Evolutionary conservation across 177 flowering plant genomes (phyloP), one percentile per base, ranked within the genome.

Genomic region (Tripterygium wilfordii): DNA sequence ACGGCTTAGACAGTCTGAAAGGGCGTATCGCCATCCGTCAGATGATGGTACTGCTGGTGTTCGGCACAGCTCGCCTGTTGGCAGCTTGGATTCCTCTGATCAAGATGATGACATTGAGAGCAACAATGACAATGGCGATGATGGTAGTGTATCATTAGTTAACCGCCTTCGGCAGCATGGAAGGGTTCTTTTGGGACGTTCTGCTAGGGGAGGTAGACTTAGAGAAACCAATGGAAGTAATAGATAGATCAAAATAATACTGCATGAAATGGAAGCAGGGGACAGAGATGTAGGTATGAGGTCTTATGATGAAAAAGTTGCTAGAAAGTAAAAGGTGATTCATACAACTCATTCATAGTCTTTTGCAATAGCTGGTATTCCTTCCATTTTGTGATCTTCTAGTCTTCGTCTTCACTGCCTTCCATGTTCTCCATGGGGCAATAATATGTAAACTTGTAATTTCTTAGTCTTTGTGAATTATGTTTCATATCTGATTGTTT

Each of bases 121-220:
- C 23, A 24, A 42, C n/a, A 27, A 51, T 16, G 52, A 53, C 20
- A 32, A 33, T 35, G 49, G 28, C 48, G 57, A 37, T 41, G 66
- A 63, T 25, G 26, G 44, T 35, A 43, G 33, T 7, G 42, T 44
- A 13, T 67, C 85, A 7, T 36, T 63, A 8, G 75, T 51, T 15
- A 48, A 50, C 22, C 65, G 66, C 16, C 63, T 69, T 3, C 72
- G 67, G n/a, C 66, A 57, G 8, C 67, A 61, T 21, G 68, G 75
- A 9, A 66, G 80, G 40, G 57, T 66, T 13, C 38, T 77, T 22
- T 46, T 77, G 63, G 77, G 78, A 22, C 70, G 79, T 43, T 67
- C 85, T 0, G 64, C 68, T 27, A 73, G 92, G 66, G 67, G 88
- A 51, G 66, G 76, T 1, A 71, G 83, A 49, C 77, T 49, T 28